These are phyloP conservation scores for Neurospora intermedia DNA, from an alignment of 495 filamentous ascomycete genomes.

Conservation along the genomic window DNA sequence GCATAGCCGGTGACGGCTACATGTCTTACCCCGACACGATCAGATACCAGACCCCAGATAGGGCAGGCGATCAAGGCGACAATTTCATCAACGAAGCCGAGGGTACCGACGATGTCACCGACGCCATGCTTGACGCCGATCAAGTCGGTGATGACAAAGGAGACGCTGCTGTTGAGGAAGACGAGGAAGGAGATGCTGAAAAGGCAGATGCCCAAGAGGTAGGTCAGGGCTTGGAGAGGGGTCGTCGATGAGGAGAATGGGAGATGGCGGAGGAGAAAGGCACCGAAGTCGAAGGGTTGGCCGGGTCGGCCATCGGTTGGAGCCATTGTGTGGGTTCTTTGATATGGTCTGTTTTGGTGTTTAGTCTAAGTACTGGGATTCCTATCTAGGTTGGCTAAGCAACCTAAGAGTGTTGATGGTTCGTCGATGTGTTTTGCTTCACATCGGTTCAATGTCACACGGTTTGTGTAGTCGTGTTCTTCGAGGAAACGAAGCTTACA, in stretches of 20 bases:
- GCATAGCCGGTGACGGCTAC: slow-evolving; percentile 69
- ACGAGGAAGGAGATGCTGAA: slow-evolving; percentile 97
- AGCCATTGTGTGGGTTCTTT: background rate
- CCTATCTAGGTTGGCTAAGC: background rate
- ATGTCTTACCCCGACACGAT: slow-evolving; percentile 75
- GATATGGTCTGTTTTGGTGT: background rate
- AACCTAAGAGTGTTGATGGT: background rate
- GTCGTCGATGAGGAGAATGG: slow-evolving; percentile 51
- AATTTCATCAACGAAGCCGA: slow-evolving; percentile 93
- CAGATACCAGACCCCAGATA: slow-evolving; percentile 82
- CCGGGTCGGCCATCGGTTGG: background rate
- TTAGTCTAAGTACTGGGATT: background rate
- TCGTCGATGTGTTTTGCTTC: background rate
- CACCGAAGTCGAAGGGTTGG: background rate
- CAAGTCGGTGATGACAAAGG: slow-evolving; percentile 88
- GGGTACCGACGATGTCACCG: slow-evolving; percentile 82
- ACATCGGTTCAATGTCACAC: background rate
- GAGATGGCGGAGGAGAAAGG: slow-evolving; percentile 31
- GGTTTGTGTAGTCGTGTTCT: background rate
- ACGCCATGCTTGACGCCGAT: slow-evolving; percentile 66
- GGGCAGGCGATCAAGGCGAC: slow-evolving; percentile 87
- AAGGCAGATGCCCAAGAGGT: slow-evolving; percentile 79
- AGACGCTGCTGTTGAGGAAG: slow-evolving; percentile 88
- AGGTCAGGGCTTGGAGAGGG: slow-evolving; percentile 65
- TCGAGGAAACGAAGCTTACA: background rate